These are phyloP conservation scores for Yamadazyma olivae DNA, from an alignment of 805 yeast genomes.

Conservation along the genomic window DNA sequence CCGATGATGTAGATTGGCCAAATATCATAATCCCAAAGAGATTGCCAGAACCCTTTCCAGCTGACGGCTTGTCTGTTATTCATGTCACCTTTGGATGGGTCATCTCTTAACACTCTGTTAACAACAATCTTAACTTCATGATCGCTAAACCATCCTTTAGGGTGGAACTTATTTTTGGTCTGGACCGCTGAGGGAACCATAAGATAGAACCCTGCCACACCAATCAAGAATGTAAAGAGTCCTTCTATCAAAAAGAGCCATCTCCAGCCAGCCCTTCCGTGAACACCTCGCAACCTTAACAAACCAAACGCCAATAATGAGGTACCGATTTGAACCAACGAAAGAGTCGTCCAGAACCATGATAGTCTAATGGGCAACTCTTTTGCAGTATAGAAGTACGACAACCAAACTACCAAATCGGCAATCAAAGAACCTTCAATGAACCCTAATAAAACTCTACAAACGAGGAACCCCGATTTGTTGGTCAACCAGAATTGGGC, in stretches of 20 bases:
- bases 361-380: slow-evolving; percentile 60
- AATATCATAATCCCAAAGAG: slow-evolving; percentile 21
- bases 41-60: slow-evolving; percentile 14
- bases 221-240: slow-evolving; percentile 50
- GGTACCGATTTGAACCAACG: slow-evolving; percentile 19
- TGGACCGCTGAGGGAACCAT: slow-evolving; percentile 59
- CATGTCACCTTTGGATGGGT: slow-evolving; percentile 29
- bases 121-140: slow-evolving; percentile 25
- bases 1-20: slow-evolving; percentile 35
- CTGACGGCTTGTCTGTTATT: slow-evolving; percentile 24
- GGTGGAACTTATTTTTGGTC: slow-evolving; percentile 48
- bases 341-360: slow-evolving; percentile 32
- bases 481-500: slow-evolving; percentile 21
- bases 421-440: slow-evolving; percentile 40
- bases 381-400: slow-evolving; percentile 58
- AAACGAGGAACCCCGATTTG: slow-evolving; percentile 20
- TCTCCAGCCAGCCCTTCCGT: slow-evolving; percentile 44
- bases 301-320: slow-evolving; percentile 21
- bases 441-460: slow-evolving; percentile 25
- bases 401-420: slow-evolving; percentile 58
- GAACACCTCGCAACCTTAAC: slow-evolving; percentile 16
- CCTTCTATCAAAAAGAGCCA: slow-evolving; percentile 71
- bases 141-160: slow-evolving; percentile 36
- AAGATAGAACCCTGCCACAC: slow-evolving; percentile 39
- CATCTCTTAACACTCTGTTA: slow-evolving; percentile 25